phyloP scores from a whole-genome alignment of 2,329 filamentous ascomycete genomes.

The Ophiocordyceps sinensis region DNA sequence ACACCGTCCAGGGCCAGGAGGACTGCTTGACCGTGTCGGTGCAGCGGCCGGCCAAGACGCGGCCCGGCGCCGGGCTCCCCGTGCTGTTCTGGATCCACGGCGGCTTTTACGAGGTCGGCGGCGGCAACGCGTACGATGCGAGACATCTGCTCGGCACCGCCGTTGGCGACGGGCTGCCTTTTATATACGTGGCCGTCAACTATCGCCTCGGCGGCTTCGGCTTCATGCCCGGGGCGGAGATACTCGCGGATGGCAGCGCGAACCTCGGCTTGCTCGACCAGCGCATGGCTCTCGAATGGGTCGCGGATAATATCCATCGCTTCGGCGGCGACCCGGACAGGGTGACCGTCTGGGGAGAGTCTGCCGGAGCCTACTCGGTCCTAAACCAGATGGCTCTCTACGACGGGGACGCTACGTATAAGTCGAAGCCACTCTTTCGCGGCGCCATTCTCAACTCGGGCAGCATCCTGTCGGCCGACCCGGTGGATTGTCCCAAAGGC shows the following conservation, averaged over 20 bases:
- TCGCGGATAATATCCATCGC: slow-evolving; percentile 58
- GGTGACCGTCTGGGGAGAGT: slow-evolving; percentile 69
- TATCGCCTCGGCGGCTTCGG: slow-evolving; percentile 65
- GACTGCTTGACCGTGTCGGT: slow-evolving; percentile 51
- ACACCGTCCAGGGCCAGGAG: slow-evolving; percentile 42
- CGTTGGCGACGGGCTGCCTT: slow-evolving; percentile 29
- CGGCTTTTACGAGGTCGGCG: slow-evolving; percentile 46
- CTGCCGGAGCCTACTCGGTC: slow-evolving; percentile 57
- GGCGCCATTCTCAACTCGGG: slow-evolving; percentile 69
- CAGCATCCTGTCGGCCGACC: slow-evolving; percentile 43
- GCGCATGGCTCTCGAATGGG: slow-evolving; percentile 58
- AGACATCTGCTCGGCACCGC: slow-evolving; percentile 29
- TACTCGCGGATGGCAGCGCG: slow-evolving; percentile 49
- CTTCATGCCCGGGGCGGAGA: slow-evolving; percentile 55
- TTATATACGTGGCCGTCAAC: slow-evolving; percentile 65
- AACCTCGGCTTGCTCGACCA: slow-evolving; percentile 66
- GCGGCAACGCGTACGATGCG: slow-evolving; percentile 36
- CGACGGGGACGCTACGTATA: slow-evolving; percentile 58
- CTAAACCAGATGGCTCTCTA: slow-evolving; percentile 65
- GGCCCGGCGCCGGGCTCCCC: slow-evolving; percentile 40
- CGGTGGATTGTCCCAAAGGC: slow-evolving; percentile 50
- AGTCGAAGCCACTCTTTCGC: slow-evolving; percentile 60
- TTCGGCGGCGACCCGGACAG: slow-evolving; percentile 71
- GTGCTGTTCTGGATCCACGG: slow-evolving; percentile 61
- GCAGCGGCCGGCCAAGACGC: slow-evolving; percentile 41